These are phyloP conservation scores for Euphorbia lathyris DNA, from an alignment of 345 rosid genomes.

Conservation along the genomic window DNA sequence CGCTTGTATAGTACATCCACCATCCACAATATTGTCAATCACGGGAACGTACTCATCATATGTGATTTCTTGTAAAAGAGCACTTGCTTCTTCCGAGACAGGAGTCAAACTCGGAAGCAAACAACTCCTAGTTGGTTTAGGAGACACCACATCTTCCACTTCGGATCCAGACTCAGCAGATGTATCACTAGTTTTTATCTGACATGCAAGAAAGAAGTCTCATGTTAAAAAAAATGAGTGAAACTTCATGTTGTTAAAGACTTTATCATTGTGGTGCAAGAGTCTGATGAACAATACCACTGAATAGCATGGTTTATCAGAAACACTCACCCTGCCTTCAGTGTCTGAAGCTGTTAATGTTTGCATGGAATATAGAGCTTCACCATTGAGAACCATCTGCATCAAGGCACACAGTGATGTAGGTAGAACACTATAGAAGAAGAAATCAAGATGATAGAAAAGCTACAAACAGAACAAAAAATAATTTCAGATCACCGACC, in stretches of 20 bases:
- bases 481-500: slow-evolving; percentile 11
- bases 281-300: slow-evolving; percentile 36
- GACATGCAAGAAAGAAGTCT: slow-evolving; percentile 19
- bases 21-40: slow-evolving; percentile 83
- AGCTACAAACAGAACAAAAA: not conserved
- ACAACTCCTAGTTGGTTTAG: slow-evolving; percentile 44
- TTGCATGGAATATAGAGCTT: slow-evolving; percentile 57
- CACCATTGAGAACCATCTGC: slow-evolving; percentile 73
- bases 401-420: slow-evolving; percentile 11
- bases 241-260: slow-evolving; percentile 2
- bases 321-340: slow-evolving; percentile 44
- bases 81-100: slow-evolving; percentile 81
- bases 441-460: not conserved
- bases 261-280: slow-evolving; percentile 9
- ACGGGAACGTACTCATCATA: slow-evolving; percentile 62
- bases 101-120: slow-evolving; percentile 64
- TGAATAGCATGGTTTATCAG: slow-evolving; percentile 46
- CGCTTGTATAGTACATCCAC: slow-evolving; percentile 46
- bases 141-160: slow-evolving; percentile 66
- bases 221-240: slow-evolving; percentile 12
- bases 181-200: slow-evolving; percentile 71
- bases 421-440: not conserved
- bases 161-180: slow-evolving; percentile 92
- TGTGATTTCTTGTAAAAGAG: not conserved
- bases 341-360: slow-evolving; percentile 51